Conservation (phyloP, 2,329 filamentous ascomycete species). For the Phialocephala subalpina region DNA sequence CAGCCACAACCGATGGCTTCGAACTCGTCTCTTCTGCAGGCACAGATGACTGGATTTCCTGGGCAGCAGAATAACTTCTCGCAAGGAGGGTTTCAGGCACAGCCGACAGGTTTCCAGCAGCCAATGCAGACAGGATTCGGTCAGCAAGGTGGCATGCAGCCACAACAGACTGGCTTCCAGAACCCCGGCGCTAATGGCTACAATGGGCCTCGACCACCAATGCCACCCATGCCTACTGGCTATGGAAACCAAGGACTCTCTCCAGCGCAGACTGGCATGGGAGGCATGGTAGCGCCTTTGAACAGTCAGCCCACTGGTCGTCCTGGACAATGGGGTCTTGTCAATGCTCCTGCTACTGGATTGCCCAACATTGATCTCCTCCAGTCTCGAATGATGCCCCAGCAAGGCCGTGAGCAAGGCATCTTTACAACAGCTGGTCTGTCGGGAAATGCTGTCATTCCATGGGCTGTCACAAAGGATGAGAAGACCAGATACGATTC, state of each 20-base stretch:
- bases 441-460: conserved; percentile 92
- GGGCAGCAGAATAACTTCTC: conserved; percentile 53
- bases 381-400: conserved; percentile 96
- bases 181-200: conserved; percentile 83
- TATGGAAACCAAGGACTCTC: conserved; percentile 65
- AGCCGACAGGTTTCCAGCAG: conserved; percentile 53
- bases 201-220: conserved; percentile 79
- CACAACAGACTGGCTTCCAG: conserved; percentile 76
- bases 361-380: conserved; percentile 93
- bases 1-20: conserved; percentile 79
- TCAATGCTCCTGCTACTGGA: conserved; percentile 89
- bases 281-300: conserved; percentile 62
- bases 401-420: conserved; percentile 86
- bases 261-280: conserved; percentile 72
- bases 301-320: conserved; percentile 94
- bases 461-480: conserved; percentile 98
- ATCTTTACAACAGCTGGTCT: conserved; percentile 86
- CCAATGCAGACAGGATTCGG: conserved; percentile 61
- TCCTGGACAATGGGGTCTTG: conserved; percentile 97
- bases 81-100: conserved; percentile 52
- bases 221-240: conserved; percentile 81
- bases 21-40: conserved; percentile 69
- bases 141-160: conserved; percentile 65
- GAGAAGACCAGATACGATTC: conserved; percentile 97
- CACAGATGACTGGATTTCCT: conserved; percentile 75